Base-by-base conservation (phyloP, 768 basidiomycete genomes). In the Imleria badia region DNA sequence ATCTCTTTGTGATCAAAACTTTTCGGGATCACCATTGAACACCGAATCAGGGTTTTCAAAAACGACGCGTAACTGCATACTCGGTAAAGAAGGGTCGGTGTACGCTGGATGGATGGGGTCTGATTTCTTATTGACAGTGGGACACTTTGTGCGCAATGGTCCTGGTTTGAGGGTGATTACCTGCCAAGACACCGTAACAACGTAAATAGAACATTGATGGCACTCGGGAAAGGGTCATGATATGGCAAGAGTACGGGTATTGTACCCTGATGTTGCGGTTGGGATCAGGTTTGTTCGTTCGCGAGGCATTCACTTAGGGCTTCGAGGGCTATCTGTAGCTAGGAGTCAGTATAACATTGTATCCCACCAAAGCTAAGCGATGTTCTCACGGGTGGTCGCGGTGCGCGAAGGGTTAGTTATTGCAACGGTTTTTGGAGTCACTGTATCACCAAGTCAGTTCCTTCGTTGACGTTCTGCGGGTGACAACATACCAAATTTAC, bases 191-290 rank as follows among this genome's bases (percentile, higher is more conserved):
- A 5, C 7, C 10, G 31, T 22, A 8, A 29, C 17, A 4, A 44
- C 29, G 42, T 15, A 14, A 38, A 30, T 17, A 20, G 19, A 19
- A n/a, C 12, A 20, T 48, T 10, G 35, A 22, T 15, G 31, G 23
- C 5, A 31, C 20, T 14, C 9, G 5, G 23, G n/a, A 39, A 30
- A 9, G 19, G 20, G 23, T 12, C n/a, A n/a, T n/a, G n/a, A n/a
- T n/a, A n/a, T n/a, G n/a, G n/a, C n/a, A n/a, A 12, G 6, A 12
- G 14, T 5, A n/a, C n/a, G n/a, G n/a, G n/a, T 14, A 17, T 36
- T 52, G n/a, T 51, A 59, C 59, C 43, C 61, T 59, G 45, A 66
- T 63, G 43, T 61, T 59, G 63, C 61, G 65, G n/a, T 43, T n/a
- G 19, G 65, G 65, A n/a, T 55, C 8, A 43, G 66, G n/a, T n/a